Evolutionary conservation across 2,329 filamentous ascomycete genomes (phyloP), one percentile per base, ranked within the genome.

Genomic region (Aotearoamyces nothofagi): DNA sequence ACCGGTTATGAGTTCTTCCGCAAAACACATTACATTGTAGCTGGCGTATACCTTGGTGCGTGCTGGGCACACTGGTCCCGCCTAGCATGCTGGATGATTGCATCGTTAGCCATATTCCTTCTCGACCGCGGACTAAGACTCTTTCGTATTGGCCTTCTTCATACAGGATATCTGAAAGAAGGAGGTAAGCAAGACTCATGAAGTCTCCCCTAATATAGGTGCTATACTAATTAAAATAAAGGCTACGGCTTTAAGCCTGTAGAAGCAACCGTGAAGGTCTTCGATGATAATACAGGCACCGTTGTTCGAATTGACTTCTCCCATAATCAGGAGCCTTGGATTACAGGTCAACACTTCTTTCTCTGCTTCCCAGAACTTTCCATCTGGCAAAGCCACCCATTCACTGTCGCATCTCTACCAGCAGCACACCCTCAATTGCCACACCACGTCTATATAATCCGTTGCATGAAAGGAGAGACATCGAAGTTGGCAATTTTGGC

Each of bases 321-420:
- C 1, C 69, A 78, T 37, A 51, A 83, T 75, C 32, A 81, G 72
- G 59, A 81, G 71, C 4, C 65, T 1, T 45, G 41, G 44, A 22
- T 66, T 14, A 75, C 79, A 10, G 80, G 80, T 25, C 78, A 81
- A 63, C 84, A 84, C 57, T 83, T 86, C 46, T 83, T 83, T 57
- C 61, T 86, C 41, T 84, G 76, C 61, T 84, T 79, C 48, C 79
- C 79, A 2, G 77, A 79, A 37, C 71, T 86, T n/a, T 83, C 78
- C 2, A 61, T 86, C 28, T 86, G 78, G 78, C 78, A 86, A 52
- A 83, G 84, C 49, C 79, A 84, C 41, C 78, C 79, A 1, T 86
- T 86, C 50, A 83, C 78, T 4, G 59, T 86, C 28, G 84, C 76
- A 9, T 83, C 78, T 36, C 78, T 80, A 1, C 79, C 81, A 5